Conservation (phyloP, 768 basidiomycete genomes). For the Boletus tylopilopsis region DNA sequence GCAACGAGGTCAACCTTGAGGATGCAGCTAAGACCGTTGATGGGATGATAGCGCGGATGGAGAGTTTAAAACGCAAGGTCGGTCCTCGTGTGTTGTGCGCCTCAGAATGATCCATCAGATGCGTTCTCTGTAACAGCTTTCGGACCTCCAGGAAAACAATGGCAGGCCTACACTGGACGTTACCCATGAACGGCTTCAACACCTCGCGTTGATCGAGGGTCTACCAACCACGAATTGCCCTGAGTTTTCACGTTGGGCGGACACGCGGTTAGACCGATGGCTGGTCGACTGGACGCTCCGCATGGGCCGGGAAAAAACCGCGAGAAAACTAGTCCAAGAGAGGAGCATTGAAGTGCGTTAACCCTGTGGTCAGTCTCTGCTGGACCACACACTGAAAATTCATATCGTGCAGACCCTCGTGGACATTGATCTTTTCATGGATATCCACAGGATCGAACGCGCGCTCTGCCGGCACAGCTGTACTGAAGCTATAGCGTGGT, state of each 20-base stretch:
- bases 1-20: slow-evolving; percentile 39
- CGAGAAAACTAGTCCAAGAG: slow-evolving; percentile 69
- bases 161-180: slow-evolving; percentile 63
- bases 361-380: slow-evolving; percentile 16
- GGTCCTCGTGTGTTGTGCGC: slow-evolving; percentile 16
- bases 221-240: slow-evolving; percentile 48
- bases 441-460: slow-evolving; percentile 81
- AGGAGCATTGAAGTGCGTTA: slow-evolving; percentile 72
- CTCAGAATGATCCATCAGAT: slow-evolving; percentile 15
- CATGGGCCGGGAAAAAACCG: slow-evolving; percentile 73
- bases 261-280: slow-evolving; percentile 81
- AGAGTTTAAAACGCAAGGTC: slow-evolving; percentile 88
- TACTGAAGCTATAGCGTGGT: slow-evolving; percentile 90
- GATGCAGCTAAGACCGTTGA: slow-evolving; percentile 64
- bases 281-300: slow-evolving; percentile 91
- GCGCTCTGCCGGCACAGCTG: slow-evolving; percentile 76
- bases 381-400: slow-evolving; percentile 16
- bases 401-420: slow-evolving; percentile 61
- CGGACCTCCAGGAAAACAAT: slow-evolving; percentile 44
- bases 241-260: slow-evolving; percentile 73
- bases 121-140: slow-evolving; percentile 36
- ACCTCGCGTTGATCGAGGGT: slow-evolving; percentile 61
- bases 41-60: slow-evolving; percentile 69
- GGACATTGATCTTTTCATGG: slow-evolving; percentile 88
- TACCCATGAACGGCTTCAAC: slow-evolving; percentile 69